Conservation (phyloP, 371 early-diverging fungal genomes). For the Syncephalis plumigaleata region DNA sequence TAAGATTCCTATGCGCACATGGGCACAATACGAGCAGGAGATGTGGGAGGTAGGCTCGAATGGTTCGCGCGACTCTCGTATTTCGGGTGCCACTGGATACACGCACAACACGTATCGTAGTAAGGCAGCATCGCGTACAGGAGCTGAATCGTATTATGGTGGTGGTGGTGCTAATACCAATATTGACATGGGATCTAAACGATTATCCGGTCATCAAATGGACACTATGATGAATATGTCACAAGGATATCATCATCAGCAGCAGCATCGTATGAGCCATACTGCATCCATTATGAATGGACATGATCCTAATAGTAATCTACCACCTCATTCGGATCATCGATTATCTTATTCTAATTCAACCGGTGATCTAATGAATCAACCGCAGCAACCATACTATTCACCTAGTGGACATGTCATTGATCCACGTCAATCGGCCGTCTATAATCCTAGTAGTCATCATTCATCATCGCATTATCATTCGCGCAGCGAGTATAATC, state of each 20-base stretch:
- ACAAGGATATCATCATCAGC: background rate
- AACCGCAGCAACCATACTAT: too few relatives aligned
- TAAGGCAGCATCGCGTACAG: background rate
- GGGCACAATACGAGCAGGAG: conserved; percentile 75
- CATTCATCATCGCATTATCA: background rate
- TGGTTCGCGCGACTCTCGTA: conserved; percentile 27
- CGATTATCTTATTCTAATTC: too few relatives aligned
- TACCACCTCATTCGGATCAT: too few relatives aligned
- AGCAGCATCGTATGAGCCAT: background rate
- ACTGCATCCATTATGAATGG: too few relatives aligned
- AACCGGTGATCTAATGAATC: too few relatives aligned
- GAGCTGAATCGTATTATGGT: background rate
- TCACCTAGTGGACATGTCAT: too few relatives aligned
- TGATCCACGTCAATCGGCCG: too few relatives aligned
- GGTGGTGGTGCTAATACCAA: too few relatives aligned
- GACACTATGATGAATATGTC: background rate
- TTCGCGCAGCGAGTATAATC: background rate
- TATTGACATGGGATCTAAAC: background rate
- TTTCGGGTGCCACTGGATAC: conserved; percentile 1
- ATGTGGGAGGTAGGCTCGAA: conserved; percentile 49
- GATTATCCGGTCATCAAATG: background rate
- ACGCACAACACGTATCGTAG: conserved; percentile 1
- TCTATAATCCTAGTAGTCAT: background rate
- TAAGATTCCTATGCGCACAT: conserved; percentile 71
- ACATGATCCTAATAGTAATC: too few relatives aligned